Conservation (phyloP, 1,284 basidiomycete species). For the Apiotrichum domesticum region DNA sequence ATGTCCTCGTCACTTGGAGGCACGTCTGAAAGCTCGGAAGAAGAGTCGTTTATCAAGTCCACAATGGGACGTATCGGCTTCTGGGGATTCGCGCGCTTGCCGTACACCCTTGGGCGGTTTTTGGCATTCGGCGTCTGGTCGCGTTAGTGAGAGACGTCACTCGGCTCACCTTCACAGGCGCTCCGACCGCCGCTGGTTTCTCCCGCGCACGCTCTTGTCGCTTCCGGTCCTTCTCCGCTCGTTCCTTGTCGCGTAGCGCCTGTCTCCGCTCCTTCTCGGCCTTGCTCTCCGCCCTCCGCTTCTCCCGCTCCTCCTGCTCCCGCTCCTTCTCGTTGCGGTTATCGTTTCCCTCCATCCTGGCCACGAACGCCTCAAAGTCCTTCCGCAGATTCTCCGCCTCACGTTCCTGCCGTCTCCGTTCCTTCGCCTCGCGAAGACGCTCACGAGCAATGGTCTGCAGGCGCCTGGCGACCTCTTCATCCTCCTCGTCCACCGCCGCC, state of each 20-base stretch:
- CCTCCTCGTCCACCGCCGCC: slow-evolving; percentile 25
- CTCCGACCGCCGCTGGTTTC: too few relatives aligned
- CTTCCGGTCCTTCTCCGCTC: too few relatives aligned
- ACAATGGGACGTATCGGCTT: too few relatives aligned
- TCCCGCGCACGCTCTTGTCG: too few relatives aligned
- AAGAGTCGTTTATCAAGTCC: not conserved
- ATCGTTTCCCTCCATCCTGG: not conserved
- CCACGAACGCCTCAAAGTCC: slow-evolving; percentile 28
- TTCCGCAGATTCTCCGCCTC: slow-evolving; percentile 22
- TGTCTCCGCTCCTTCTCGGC: slow-evolving; percentile 1
- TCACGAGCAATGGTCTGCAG: slow-evolving; percentile 33
- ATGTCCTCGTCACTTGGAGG: slow-evolving; percentile 1
- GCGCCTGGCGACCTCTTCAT: slow-evolving; percentile 11
- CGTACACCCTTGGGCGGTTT: not conserved
- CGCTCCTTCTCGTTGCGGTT: not conserved
- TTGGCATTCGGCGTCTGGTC: not conserved
- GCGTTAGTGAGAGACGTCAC: too few relatives aligned
- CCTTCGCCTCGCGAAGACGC: slow-evolving; percentile 26
- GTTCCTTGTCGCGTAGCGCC: not conserved
- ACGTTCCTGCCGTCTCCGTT: slow-evolving; percentile 14
- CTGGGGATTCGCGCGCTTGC: not conserved
- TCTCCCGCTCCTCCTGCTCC: slow-evolving; percentile 6
- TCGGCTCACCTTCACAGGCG: too few relatives aligned
- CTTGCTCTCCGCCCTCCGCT: slow-evolving; percentile 5
- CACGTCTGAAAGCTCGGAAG: slow-evolving; percentile 8